Percentiles rank a stretch among this genome's conserved stretches.
Conservation (phyloP, 495 filamentous ascomycete genomes). For the Pseudoneurospora amorphoporcata region DNA sequence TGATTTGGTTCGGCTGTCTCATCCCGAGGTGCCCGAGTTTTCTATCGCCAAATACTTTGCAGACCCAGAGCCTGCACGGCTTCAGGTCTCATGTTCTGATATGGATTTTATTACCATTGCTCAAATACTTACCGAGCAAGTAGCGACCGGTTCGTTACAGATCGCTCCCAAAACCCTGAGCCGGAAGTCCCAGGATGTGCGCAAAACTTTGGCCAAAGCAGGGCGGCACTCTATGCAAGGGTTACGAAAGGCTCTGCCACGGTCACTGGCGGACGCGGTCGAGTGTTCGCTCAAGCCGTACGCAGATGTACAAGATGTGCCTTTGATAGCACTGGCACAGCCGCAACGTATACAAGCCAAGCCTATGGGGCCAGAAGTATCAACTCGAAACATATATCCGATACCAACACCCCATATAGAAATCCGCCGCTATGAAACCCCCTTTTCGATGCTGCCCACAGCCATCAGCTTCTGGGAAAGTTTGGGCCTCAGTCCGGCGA, state of each 20-base stretch:
- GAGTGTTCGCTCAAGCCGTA: conserved; percentile 36
- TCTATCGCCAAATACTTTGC: conserved; percentile 40
- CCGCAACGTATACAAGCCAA: conserved; percentile 36
- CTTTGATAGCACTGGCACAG: conserved; percentile 30
- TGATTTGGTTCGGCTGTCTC: conserved; percentile 30
- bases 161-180: conserved; percentile 3
- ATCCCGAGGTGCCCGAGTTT: conserved; percentile 29
- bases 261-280: conserved; percentile 23
- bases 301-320: conserved; percentile 44
- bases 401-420: conserved; percentile 61
- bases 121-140: conserved; percentile 53
- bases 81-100: conserved; percentile 33
- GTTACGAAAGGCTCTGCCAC: conserved; percentile 28
- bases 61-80: conserved; percentile 34
- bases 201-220: conserved; percentile 25
- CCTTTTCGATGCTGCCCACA: conserved; percentile 67
- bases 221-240: conserved; percentile 31
- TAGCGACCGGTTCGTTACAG: conserved; percentile 35
- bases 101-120: conserved; percentile 46
- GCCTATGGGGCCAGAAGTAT: conserved; percentile 26
- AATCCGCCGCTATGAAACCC: conserved; percentile 62
- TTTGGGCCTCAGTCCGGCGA: conserved; percentile 67
- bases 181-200: conserved; percentile 11
- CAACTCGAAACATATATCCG: conserved; percentile 33
- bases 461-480: conserved; percentile 86